A percentile compares a stretch with the other conserved stretches of the same genome.
Conservation (phyloP, 257 asterid species). For the Euphrasia confusa region DNA sequence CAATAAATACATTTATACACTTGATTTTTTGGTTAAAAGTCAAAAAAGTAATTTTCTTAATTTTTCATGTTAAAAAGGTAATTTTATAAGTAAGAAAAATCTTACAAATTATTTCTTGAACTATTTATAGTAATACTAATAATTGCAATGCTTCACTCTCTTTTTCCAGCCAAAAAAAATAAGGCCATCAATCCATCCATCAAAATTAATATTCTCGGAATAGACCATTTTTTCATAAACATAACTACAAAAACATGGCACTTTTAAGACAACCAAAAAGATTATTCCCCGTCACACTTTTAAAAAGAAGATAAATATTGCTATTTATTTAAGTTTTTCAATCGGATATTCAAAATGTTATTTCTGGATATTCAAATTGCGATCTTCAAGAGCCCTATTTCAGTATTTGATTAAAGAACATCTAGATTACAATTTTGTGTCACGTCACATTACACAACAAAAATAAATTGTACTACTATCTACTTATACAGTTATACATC, state of each 20-base stretch:
- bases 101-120: background rate
- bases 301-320: background rate
- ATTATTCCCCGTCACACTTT: constrained; percentile 20
- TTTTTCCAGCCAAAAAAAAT: constrained; percentile 3
- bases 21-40: too few species aligned
- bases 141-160: constrained; percentile 23
- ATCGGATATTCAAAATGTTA: constrained; percentile 18
- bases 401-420: too few species aligned
- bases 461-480: too few species aligned
- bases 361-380: too few species aligned
- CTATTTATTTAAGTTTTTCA: background rate
- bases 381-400: too few species aligned
- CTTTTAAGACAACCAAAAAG: constrained; percentile 23
- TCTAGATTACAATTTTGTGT: too few species aligned
- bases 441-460: too few species aligned
- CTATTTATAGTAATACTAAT: background rate
- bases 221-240: constrained; percentile 8
- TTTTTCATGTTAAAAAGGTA: too few species aligned
- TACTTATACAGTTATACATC: too few species aligned
- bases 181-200: constrained; percentile 1
- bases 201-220: constrained; percentile 19
- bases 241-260: constrained; percentile 22
- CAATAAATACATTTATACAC: too few species aligned
- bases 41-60: too few species aligned
- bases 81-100: too few species aligned